phyloP scores from a whole-genome alignment of 2,329 filamentous ascomycete genomes.

The Colletotrichum chlorophyti region DNA sequence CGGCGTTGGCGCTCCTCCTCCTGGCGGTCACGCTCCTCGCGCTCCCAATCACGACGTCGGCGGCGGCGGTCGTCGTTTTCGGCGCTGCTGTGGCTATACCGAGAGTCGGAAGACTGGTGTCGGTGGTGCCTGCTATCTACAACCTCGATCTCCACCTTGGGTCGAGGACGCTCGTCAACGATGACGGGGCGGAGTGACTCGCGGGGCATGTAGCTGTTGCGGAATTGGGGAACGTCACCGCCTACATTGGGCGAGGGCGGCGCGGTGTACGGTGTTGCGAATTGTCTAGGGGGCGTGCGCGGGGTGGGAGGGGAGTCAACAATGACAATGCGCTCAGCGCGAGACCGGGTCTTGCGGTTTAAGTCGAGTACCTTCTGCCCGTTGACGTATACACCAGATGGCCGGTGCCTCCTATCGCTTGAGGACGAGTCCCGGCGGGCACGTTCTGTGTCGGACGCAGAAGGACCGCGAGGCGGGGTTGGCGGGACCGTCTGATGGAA shows the following conservation, averaged over 20 bases:
- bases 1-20: conserved; percentile 37
- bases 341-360: conserved; percentile 39
- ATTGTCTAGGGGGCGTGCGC: conserved; percentile 53
- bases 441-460: conserved; percentile 46
- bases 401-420: conserved; percentile 37
- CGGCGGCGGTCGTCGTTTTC: conserved; percentile 37
- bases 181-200: conserved; percentile 41
- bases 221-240: conserved; percentile 30
- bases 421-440: conserved; percentile 41
- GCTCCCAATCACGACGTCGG: conserved; percentile 32
- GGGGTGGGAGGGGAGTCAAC: conserved; percentile 53
- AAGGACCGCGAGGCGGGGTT: conserved; percentile 41
- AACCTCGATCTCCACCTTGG: conserved; percentile 45
- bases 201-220: conserved; percentile 31
- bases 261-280: conserved; percentile 46
- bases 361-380: conserved; percentile 43
- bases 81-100: conserved; percentile 38
- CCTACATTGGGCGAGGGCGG: conserved; percentile 40
- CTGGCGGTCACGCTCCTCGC: conserved; percentile 34
- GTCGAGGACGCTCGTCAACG: conserved; percentile 44
- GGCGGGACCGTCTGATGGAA: conserved; percentile 44
- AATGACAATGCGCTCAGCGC: conserved; percentile 51
- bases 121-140: conserved; percentile 38
- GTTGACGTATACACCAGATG: conserved; percentile 45
- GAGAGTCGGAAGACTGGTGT: conserved; percentile 45